phyloP scores from a whole-genome alignment of 306 rosid genomes.

The Glycyrrhiza uralensis region DNA sequence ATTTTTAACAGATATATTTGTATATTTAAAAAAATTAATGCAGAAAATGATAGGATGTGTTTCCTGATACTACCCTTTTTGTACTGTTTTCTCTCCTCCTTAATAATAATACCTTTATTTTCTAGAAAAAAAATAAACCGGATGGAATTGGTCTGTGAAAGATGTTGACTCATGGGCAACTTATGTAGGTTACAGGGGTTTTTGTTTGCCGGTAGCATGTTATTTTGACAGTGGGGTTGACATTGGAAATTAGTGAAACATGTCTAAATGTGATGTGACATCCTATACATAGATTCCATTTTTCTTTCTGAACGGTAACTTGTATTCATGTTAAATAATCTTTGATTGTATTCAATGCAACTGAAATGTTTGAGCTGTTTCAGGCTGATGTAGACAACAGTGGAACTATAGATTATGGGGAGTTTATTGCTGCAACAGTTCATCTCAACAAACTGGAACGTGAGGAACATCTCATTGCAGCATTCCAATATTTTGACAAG shows the following conservation, averaged over 20 bases:
- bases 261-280: constrained; percentile 13
- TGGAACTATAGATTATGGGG: constrained; percentile 96
- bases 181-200: neutral
- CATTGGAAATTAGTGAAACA: neutral
- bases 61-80: neutral
- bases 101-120: neutral
- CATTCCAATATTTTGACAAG: constrained; percentile 89
- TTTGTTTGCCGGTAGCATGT: neutral
- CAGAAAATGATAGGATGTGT: neutral
- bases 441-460: constrained; percentile 98
- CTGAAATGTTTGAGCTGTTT: constrained; percentile 42
- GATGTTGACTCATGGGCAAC: neutral
- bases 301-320: neutral
- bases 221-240: constrained; percentile 1
- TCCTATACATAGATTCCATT: neutral
- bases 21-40: neutral
- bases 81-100: neutral
- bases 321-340: constrained; percentile 18
- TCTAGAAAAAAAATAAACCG: neutral
- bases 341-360: constrained; percentile 3
- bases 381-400: constrained; percentile 98
- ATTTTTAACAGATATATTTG: neutral
- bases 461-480: constrained; percentile 92
- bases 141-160: neutral
- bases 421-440: constrained; percentile 92